phyloP scores from a whole-genome alignment of 225 moss, liverwort and hornwort species.

The Neckera pumila region DNA sequence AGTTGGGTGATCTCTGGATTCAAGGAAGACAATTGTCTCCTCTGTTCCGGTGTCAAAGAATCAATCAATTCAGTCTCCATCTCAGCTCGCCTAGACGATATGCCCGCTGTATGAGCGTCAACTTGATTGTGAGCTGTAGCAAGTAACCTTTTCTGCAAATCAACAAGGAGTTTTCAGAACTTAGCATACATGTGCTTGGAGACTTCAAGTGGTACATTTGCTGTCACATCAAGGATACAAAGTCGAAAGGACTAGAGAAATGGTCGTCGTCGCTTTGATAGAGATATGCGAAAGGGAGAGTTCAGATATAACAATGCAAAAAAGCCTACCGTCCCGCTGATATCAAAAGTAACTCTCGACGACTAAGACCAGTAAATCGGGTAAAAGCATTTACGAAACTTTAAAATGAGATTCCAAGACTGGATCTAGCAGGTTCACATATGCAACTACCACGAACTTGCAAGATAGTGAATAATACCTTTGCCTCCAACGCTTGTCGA shows the following conservation, averaged over 20 bases:
- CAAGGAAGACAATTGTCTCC: conserved; percentile 49
- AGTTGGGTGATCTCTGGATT: conserved; percentile 81
- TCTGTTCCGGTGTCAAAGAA: conserved; percentile 69
- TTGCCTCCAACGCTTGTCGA: conserved; percentile 64
- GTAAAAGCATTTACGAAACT: background rate
- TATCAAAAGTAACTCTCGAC: background rate
- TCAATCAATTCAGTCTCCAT: conserved; percentile 83
- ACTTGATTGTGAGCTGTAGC: conserved; percentile 65
- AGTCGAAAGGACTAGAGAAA: background rate
- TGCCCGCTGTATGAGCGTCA: conserved; percentile 55
- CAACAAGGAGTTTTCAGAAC: background rate
- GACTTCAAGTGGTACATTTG: background rate
- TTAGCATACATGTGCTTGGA: background rate
- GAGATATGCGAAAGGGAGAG: background rate
- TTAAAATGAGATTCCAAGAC: background rate
- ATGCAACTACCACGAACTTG: background rate
- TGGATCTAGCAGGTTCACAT: background rate
- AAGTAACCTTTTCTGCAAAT: conserved; percentile 56
- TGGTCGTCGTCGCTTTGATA: background rate
- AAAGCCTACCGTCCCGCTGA: background rate
- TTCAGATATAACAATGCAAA: background rate
- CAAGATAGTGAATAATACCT: conserved; percentile 24
- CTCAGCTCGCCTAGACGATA: conserved; percentile 58
- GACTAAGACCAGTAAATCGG: background rate
- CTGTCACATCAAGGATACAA: background rate